Evolutionary conservation across 1,139 yeast genomes (phyloP), one percentile per base, ranked within the genome.

Genomic region (Debaryomycetaceae sp.): DNA sequence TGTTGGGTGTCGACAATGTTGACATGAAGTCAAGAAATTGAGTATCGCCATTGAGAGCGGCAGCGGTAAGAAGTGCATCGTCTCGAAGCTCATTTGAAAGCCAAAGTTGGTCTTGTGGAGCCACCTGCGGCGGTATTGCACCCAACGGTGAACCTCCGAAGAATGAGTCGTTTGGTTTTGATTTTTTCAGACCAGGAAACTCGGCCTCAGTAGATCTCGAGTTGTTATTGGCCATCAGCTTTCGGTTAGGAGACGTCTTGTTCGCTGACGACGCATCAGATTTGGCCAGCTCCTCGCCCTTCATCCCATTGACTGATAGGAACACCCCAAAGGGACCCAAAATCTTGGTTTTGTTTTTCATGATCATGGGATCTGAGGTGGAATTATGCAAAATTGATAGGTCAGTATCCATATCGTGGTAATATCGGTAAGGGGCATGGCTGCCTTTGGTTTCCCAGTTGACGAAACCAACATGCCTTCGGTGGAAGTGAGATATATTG

Each of bases 301-400:
- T n/a, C n/a, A n/a, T n/a, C n/a, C n/a, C n/a, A n/a, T n/a, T n/a
- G n/a, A n/a, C n/a, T n/a, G n/a, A n/a, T n/a, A n/a, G n/a, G n/a
- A 88, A 85, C 1, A 84, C 94, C 1, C 95, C 95, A 61, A 86
- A 88, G 8, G 94, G 94, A 0, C 95, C 95, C 32, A 73, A 56
- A 10, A 74, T 51, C 56, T 75, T 70, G 0, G 93, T 80, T 36
- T 70, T 68, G 18, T 58, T 59, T 4, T 31, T 32, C 14, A 44
- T 43, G 1, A 59, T 63, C 31, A 71, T 53, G 3, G 46, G 41
- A 32, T 62, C 63, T 21, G 53, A 49, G 7, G 67, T 64, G 4
- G 81, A 75, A 18, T 72, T 60, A 44, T 83, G 84, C 18, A 86
- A 58, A 8, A 70, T 58, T 5, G 77, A 71, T 31, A 88, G 60